Percentiles rank a stretch among this genome's conserved stretches.
Conservation (phyloP, 2,329 filamentous ascomycete species). For the Microsporum canis region DNA sequence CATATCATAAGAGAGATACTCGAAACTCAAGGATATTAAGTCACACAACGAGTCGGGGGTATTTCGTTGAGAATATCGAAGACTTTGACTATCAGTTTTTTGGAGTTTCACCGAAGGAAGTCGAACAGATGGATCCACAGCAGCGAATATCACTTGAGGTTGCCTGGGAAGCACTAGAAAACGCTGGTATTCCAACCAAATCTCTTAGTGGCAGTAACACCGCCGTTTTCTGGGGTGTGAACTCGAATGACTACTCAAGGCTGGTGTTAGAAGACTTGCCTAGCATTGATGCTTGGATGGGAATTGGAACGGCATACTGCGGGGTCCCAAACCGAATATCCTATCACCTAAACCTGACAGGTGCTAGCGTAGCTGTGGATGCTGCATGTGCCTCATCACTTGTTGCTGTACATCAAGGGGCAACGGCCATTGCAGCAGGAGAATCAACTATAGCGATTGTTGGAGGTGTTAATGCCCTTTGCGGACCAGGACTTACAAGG, state of each 20-base stretch:
- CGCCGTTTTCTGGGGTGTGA: slow-evolving; percentile 5
- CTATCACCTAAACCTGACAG: slow-evolving; percentile 17
- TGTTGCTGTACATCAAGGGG: slow-evolving; percentile 17
- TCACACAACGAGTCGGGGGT: neutral
- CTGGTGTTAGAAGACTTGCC: neutral
- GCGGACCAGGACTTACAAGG: slow-evolving; percentile 9
- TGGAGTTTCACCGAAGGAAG: slow-evolving; percentile 13
- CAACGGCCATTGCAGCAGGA: slow-evolving; percentile 14
- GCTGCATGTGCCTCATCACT: slow-evolving; percentile 28
- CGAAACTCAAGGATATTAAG: neutral
- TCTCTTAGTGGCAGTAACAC: slow-evolving; percentile 3
- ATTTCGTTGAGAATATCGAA: neutral
- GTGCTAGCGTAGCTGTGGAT: slow-evolving; percentile 35
- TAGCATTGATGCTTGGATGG: neutral
- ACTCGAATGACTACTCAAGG: slow-evolving; percentile 13
- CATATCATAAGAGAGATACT: neutral
- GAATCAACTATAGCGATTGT: slow-evolving; percentile 16
- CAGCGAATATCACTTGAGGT: slow-evolving; percentile 17
- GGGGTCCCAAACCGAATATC: slow-evolving; percentile 16
- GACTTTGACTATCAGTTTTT: slow-evolving; percentile 20
- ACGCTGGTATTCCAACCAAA: neutral
- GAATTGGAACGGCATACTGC: slow-evolving; percentile 7
- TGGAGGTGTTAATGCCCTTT: slow-evolving; percentile 7
- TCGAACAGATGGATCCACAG: slow-evolving; percentile 16
- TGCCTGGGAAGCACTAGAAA: slow-evolving; percentile 15